Base-by-base conservation (phyloP, 768 basidiomycete genomes). In the Boletus vermiculosoides region DNA sequence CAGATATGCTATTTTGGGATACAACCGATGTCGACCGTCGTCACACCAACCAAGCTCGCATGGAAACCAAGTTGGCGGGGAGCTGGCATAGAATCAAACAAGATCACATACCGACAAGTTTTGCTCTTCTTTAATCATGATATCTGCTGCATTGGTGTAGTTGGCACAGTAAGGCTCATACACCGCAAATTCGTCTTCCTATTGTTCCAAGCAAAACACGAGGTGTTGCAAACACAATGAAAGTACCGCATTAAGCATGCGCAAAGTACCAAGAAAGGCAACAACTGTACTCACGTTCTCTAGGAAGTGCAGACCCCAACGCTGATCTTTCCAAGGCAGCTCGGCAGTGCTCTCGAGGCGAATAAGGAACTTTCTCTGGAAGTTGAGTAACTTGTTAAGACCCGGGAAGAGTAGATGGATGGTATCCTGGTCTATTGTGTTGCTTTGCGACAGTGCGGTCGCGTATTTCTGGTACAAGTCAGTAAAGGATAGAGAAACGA, bases 91-190 rank as follows among this genome's bases (percentile, higher is more conserved):
- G 50, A 63, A 57, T 37, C 41, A 55, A 50, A 52, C 54, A 41
- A 63, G 39, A 22, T 37, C 12, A 82, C 91, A 77, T 68, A 97
- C 94, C 73, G 83, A 76, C 39, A 98, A 81, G 66, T 87, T 90
- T 67, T 90, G 86, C 73, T 94, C 92, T 68, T 95, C 90, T 57
- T 84, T 82, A 34, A 91, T 80, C 80, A 93, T 87, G 44, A 96
- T 80, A 46, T 92, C 90, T 61, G 87, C 82, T 11, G 94, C 94
- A 60, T 84, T 87, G 30, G 88, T 89, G 75, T 94, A 94, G 73
- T 97, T 96, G 52, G 91, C 92, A 74, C 94, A 98, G 73, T 97
- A 99, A 10, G 96, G 94, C 68, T 97, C 94, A 73, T 99, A 99
- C 36, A 94, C 92, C 31, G 85, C 83, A 66, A 99, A 98, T 65